Evolutionary conservation across 2,329 filamentous ascomycete species (phyloP), one percentile per base, ranked within the genome.

Genomic region (Ceratocystis cubensis): DNA sequence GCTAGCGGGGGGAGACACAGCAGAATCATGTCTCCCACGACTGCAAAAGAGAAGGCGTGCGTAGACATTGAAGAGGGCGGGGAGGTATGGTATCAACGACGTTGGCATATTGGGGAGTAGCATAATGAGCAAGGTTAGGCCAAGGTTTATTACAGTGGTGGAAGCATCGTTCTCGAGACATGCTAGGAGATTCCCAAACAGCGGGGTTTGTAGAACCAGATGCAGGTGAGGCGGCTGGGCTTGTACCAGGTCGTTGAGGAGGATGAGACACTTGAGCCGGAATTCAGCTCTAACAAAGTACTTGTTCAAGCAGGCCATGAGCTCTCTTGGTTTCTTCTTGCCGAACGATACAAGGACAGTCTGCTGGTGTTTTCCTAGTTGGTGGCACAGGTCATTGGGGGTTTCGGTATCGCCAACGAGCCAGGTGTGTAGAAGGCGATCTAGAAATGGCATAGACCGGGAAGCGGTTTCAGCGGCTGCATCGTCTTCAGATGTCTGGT

Each of bases 31-130:
- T 10, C 78, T 75, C 68, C 82, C 80, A 62, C 78, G 76, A 70
- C 91, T 87, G 88, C 89, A 94, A 72, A 92, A 94, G 0, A 94
- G 76, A 57, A 93, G 75, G 62, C 90, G 81, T 65, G 87, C 88
- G 73, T 94, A 94, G 64, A 94, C 86, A 69, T 91, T 87, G 79
- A 93, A 94, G 20, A 94, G 78, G 22, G 84, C 83, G 37, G 88
- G 86, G 5, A 94, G 79, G 72, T 87, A 82, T 0, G 83, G 80
- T 1, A 85, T 84, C 15, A 92, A 76, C 1, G 87, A 86, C 70
- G 83, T 86, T 0, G 89, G 89, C 74, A 93, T 89, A 72, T 92
- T 88, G 1, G 89, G 89, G 63, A 94, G 75, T 33, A 93, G 84
- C 89, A 94, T 94, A 70, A 89, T 87, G 67, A 94, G 75, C 6